Evolutionary conservation across 2,329 filamentous ascomycete genomes (phyloP), one percentile per base, ranked within the genome.

Genomic region (Colletotrichum endophyticum): DNA sequence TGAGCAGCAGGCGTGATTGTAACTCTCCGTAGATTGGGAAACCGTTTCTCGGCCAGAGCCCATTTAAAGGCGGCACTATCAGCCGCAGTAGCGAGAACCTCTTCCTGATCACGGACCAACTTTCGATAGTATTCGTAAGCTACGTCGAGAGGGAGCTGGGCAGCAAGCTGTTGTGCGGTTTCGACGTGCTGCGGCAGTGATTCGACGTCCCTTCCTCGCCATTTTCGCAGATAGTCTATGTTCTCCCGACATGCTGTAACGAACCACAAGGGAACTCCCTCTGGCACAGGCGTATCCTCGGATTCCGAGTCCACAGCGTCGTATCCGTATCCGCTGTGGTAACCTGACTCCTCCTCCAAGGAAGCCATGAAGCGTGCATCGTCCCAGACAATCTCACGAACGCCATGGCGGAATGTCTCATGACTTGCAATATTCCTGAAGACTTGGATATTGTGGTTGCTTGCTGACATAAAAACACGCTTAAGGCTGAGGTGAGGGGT

Each of bases 341-440:
- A 22, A 5, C 28, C 61, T 11, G 19, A 16, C 7, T 69, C 16
- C 19, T 61, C 57, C 11, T 30, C 19, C 5, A 61, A 3, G 16
- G 25, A 28, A 19, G 1, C 9, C 57, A 61, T 28, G 16, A 39
- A 32, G 49, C 73, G 73, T 8, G 79, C 79, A 67, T 86, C 84
- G 30, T 87, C 83, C 83, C 83, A 87, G 36, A 89, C 81, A 8
- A 88, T 82, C 72, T 88, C 86, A 5, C 64, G 76, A 9, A 88
- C 79, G 1, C 72, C 44, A 1, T 78, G 62, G 6, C 82, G 81
- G 63, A 84, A 84, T 1, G 59, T 71, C 8, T 84, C 81, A 75
- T 87, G 83, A 12, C 83, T 77, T 9, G 86, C 83, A 64, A 88
- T 79, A 8, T 81, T 79, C 4, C 81, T 79, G 27, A 86, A 82